A percentile compares a stretch with the other conserved stretches of the same genome.
Conservation (phyloP, 495 filamentous ascomycete species). For the Neurospora africana region DNA sequence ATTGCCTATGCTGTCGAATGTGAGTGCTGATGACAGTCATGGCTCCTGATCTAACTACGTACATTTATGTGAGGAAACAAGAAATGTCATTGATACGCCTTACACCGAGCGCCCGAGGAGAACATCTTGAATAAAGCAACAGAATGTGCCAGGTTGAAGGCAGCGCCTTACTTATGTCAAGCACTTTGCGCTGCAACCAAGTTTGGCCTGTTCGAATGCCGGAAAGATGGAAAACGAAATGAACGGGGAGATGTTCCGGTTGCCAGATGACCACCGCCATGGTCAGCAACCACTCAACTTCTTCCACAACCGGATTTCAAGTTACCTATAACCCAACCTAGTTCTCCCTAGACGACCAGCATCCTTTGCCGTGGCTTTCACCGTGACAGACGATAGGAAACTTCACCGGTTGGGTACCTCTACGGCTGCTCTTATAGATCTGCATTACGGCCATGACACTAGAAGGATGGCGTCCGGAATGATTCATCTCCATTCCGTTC, state of each 20-base stretch:
- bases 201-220: neutral
- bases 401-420: neutral
- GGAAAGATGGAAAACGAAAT: neutral
- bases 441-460: neutral
- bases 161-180: neutral
- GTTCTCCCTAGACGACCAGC: neutral
- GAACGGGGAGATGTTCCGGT: neutral
- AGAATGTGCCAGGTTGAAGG: neutral
- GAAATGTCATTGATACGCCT: neutral
- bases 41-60: neutral
- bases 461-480: neutral
- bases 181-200: neutral
- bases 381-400: neutral
- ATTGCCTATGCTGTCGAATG: too few species aligned
- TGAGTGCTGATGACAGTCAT: neutral
- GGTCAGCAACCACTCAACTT: neutral
- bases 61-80: neutral
- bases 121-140: neutral
- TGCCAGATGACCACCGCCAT: neutral
- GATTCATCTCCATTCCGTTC: neutral
- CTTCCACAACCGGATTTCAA: neutral
- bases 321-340: neutral
- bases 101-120: neutral
- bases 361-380: neutral
- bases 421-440: neutral